Evolutionary conservation across 1,284 basidiomycete genomes (phyloP), one percentile per base, ranked within the genome.

Genomic region (Testicularia cyperi): DNA sequence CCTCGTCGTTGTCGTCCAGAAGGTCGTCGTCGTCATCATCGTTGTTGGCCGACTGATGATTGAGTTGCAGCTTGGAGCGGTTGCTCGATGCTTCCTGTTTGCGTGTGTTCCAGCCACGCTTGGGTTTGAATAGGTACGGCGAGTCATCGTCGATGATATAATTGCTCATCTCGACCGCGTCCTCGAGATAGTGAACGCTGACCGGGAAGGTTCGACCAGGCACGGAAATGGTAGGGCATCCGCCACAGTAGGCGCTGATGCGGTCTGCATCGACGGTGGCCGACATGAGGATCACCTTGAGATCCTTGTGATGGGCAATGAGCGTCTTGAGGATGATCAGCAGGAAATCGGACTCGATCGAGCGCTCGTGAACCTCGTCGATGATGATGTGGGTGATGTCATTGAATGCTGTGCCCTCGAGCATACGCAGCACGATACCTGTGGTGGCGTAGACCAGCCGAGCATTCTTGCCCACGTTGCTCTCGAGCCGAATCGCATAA

Each of bases 161-260:
- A n/a, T 83, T 80, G 10, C 87, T 85, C 47, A 84, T 81, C 77
- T 99, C 88, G 20, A 98, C 82, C 0, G 90, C 92, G 77, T 98
- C 95, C 77, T 99, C 95, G 8, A 98, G 80, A 72, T 85, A 98
- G 36, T 84, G 82, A 15, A 88, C 82, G 36, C 90, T 85, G 10
- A 98, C 95, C 8, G 95, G 94, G 80, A 91, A 98, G 0, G 92
- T 97, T n/a, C 95, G 84, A 2, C 95, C 95, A 7, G 94, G 94
- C 14, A 99, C 89, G 1, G 58, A 37, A 18, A 76, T 33, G 20
- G 86, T 85, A 0, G 92, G 91, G 74, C 92, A 96, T 20, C 86
- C 86, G 16, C 88, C 90, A 74, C 98, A 97, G 78, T 89, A 98
- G 18, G 79, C 80, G n/a, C 92, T 90, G 39, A 98, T 86, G 78